phyloP scores from a whole-genome alignment of 768 basidiomycete species.

The Porpolomopsis calyptriformis region DNA sequence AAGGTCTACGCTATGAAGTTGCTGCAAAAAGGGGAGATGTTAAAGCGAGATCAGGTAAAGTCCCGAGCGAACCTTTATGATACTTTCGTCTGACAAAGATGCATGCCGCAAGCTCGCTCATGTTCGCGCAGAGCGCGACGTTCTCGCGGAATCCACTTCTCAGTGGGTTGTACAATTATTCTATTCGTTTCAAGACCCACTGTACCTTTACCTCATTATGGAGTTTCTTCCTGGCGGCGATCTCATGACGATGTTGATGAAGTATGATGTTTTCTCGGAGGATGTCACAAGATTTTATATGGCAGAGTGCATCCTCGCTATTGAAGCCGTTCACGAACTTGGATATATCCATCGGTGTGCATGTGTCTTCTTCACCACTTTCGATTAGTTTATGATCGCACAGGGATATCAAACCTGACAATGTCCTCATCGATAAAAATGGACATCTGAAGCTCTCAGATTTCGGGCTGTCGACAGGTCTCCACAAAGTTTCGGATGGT shows the following conservation, averaged over 20 bases:
- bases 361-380: conserved; percentile 13
- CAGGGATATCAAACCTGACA: conserved; percentile 98
- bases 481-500: conserved; percentile 97
- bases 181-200: conserved; percentile 93
- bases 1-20: conserved; percentile 99
- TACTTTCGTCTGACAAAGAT: background rate
- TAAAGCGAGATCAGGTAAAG: conserved; percentile 93
- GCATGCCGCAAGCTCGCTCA: conserved; percentile 66
- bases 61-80: background rate
- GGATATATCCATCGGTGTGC: conserved; percentile 91
- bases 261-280: conserved; percentile 21
- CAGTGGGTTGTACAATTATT: conserved; percentile 94
- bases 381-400: conserved; percentile 3
- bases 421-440: conserved; percentile 81
- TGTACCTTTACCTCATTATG: conserved; percentile 95
- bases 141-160: conserved; percentile 90
- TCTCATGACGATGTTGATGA: conserved; percentile 99
- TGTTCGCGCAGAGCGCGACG: conserved; percentile 94
- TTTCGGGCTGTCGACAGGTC: conserved; percentile 96
- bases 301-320: conserved; percentile 95
- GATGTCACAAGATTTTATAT: conserved; percentile 30
- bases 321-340: conserved; percentile 93
- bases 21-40: conserved; percentile 94
- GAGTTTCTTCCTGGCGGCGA: conserved; percentile 98
- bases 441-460: conserved; percentile 98